Evolutionary conservation across 176 grass and related monocot genomes (phyloP).

Genomic region (Bonia amplexicaulis): DNA sequence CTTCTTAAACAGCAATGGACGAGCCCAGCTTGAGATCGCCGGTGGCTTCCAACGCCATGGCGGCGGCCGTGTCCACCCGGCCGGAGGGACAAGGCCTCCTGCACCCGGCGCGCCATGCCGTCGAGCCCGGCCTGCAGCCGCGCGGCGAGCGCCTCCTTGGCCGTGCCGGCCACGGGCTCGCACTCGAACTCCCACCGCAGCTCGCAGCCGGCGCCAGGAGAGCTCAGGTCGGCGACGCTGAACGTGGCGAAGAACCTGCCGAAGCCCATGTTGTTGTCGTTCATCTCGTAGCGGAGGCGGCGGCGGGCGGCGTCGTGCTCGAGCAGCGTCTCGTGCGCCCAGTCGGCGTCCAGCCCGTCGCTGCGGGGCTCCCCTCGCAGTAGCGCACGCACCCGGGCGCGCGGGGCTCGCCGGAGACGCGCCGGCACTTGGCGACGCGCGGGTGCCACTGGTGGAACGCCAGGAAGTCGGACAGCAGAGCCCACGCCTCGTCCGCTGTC

Average conservation of each 20-base stretch:
- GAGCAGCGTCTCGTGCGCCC: conserved; percentile 80
- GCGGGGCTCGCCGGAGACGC: conserved; percentile 32
- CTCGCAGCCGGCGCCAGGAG: conserved; percentile 11
- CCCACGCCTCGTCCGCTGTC: conserved; percentile 57
- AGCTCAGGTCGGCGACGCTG: conserved; percentile 18
- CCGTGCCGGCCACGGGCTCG: conserved; percentile 35
- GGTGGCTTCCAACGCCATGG: neutral
- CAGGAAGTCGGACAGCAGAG: conserved; percentile 59
- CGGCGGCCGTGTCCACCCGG: neutral
- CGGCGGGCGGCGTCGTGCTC: conserved; percentile 35
- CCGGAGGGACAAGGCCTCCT: neutral
- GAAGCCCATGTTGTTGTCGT: conserved; percentile 82
- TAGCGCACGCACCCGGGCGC: conserved; percentile 60
- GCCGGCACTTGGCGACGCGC: conserved; percentile 48
- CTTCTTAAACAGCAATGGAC: neutral
- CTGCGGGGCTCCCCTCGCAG: conserved; percentile 38
- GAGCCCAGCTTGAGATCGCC: conserved; percentile 26
- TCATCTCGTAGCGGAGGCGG: conserved; percentile 70
- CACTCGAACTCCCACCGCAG: conserved; percentile 54
- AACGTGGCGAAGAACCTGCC: conserved; percentile 53
- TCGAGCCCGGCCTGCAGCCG: conserved; percentile 40
- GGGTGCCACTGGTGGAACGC: conserved; percentile 73
- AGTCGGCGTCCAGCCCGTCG: conserved; percentile 6
- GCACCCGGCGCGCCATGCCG: conserved; percentile 35
- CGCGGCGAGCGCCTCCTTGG: conserved; percentile 33